Base-by-base conservation (phyloP, 768 basidiomycete species). In the Neoboletus magnificus region DNA sequence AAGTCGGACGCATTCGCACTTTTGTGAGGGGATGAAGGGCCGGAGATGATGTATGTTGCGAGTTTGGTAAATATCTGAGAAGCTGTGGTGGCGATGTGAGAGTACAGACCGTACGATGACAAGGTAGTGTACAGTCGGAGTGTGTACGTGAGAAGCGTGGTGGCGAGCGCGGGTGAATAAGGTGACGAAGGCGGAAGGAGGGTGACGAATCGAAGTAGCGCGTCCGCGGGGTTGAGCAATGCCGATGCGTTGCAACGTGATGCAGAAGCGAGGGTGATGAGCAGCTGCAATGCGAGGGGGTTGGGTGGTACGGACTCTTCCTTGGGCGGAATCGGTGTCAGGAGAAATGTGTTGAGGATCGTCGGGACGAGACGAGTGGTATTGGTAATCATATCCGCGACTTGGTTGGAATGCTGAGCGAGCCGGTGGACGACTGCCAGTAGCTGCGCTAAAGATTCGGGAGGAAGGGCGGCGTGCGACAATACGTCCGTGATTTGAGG, bases 91-190 rank as follows among this genome's bases (percentile, higher is more conserved):
- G 88, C 84, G 36, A 87, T 77, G 52, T 85, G 81, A 0, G 90
- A 72, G 60, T 86, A 87, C 1, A 96, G 67, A 1, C 95, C 95
- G 60, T 96, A 98, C 2, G 79, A 75, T 0, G 84, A 91, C 10
- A 97, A 77, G 3, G 73, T 64, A 0, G 76, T 65, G 70, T 91
- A 93, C 15, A 93, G 73, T 5, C 71, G 74, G 23, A 98, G 73
- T 0, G 86, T 88, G 30, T 72, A 73, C 1, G 71, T 71, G 16
- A 88, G 76, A 18, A 93, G 79, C 2, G 69, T 65, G 1, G 70
- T 76, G 1, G 82, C 74, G 1, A 76, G 66, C 0, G 67, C 42
- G 5, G 47, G 53, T 0, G 72, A 55, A 42, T 81, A 79, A 0
- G 77, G 68, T 3, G 75, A 76, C 2, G 72, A 61, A 23, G 77